These are phyloP conservation scores for Tricholoma sp. DNA, from an alignment of 768 basidiomycete species.

Conservation along the genomic window DNA sequence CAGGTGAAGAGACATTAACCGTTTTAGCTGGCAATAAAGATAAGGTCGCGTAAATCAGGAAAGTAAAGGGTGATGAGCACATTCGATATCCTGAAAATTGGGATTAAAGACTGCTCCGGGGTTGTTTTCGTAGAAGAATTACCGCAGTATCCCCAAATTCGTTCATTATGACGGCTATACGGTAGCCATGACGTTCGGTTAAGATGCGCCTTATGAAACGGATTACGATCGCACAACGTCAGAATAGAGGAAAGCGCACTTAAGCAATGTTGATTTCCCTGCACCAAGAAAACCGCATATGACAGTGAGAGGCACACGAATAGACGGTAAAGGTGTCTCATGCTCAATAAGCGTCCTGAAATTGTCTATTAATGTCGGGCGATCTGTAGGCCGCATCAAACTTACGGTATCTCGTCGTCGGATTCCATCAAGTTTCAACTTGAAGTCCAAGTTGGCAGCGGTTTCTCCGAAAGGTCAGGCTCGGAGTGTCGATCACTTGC, in stretches of 20 bases:
- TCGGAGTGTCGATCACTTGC: not conserved
- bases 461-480: no score
- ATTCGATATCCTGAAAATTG: slow-evolving; percentile 76
- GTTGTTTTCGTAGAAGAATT: slow-evolving; percentile 22
- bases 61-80: slow-evolving; percentile 35
- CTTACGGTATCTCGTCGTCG: slow-evolving; percentile 60
- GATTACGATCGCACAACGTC: not conserved
- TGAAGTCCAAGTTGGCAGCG: no score
- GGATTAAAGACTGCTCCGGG: not conserved
- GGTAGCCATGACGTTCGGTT: slow-evolving; percentile 89
- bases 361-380: slow-evolving; percentile 1
- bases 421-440: slow-evolving; percentile 47
- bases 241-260: slow-evolving; percentile 38
- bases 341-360: slow-evolving; percentile 25
- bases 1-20: slow-evolving; percentile 71
- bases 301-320: slow-evolving; percentile 79
- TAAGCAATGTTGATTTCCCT: slow-evolving; percentile 90
- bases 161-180: slow-evolving; percentile 98
- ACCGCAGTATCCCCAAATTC: slow-evolving; percentile 96
- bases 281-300: slow-evolving; percentile 94
- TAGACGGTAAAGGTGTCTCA: slow-evolving; percentile 4
- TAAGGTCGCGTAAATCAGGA: slow-evolving; percentile 1
- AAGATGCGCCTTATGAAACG: slow-evolving; percentile 65
- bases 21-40: slow-evolving; percentile 57
- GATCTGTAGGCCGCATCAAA: not conserved